Evolutionary conservation across 1,284 basidiomycete species (phyloP).

Genomic region (Amylostereum areolatum): DNA sequence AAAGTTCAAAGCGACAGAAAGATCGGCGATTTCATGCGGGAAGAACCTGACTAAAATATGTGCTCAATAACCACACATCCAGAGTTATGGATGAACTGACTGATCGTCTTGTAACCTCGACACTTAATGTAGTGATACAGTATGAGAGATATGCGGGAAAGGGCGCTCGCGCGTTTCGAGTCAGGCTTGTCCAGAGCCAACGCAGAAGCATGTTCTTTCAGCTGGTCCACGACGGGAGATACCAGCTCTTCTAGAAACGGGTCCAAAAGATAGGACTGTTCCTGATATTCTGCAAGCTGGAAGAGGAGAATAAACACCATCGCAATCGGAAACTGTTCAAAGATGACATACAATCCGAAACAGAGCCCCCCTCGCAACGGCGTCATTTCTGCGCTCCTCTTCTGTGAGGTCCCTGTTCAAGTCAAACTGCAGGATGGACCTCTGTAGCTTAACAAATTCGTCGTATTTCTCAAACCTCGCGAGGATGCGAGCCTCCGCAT

Average conservation of each 20-base stretch:
- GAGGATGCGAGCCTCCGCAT: slow-evolving; percentile 35
- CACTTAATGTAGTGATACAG: slow-evolving; percentile 87
- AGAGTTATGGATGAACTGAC: slow-evolving; percentile 52
- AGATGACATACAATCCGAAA: slow-evolving; percentile 36
- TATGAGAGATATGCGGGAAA: slow-evolving; percentile 48
- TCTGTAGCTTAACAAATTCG: slow-evolving; percentile 53
- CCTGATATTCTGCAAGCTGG: slow-evolving; percentile 88
- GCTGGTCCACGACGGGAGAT: slow-evolving; percentile 63
- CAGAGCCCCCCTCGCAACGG: slow-evolving; percentile 10
- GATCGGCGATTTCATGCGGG: slow-evolving; percentile 82
- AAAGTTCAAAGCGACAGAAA: slow-evolving; percentile 70
- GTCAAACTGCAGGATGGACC: slow-evolving; percentile 45
- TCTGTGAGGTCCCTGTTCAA: slow-evolving; percentile 36
- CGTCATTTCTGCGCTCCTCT: slow-evolving; percentile 44
- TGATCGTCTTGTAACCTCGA: slow-evolving; percentile 88
- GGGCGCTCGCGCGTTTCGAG: background rate
- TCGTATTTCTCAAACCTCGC: slow-evolving; percentile 56
- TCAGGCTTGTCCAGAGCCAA: slow-evolving; percentile 37
- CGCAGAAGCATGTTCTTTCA: slow-evolving; percentile 53
- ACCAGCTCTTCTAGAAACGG: slow-evolving; percentile 88
- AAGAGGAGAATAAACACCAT: background rate
- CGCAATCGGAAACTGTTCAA: background rate
- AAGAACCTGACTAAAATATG: slow-evolving; percentile 75
- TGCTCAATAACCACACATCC: slow-evolving; percentile 1
- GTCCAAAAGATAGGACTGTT: slow-evolving; percentile 92